Evolutionary conservation across 164 flowering plant genomes (phyloP), one percentile per base, ranked within the genome.

Genomic region (Piper longum): DNA sequence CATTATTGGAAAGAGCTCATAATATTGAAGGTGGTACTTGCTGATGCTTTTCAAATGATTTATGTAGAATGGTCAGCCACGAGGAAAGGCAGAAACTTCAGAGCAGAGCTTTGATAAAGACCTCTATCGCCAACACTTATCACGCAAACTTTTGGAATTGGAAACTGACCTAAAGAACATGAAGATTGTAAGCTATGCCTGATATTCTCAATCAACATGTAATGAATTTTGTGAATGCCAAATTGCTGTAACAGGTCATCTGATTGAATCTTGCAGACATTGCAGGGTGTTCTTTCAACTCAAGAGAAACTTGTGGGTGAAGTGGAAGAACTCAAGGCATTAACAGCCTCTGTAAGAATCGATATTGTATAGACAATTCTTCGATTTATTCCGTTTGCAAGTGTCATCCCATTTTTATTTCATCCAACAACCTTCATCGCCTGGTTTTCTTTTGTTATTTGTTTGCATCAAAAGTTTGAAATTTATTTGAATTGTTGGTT

Each of bases 131-230:
- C 14, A 57, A 13, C 41, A 3, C 1, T 61, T 55, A 16, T 43
- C 43, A 5, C 59, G 72, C 52, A 83, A 81, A 77, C 62, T 78
- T 9, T 63, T 68, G 59, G 71, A 66, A 57, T 59, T 79, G 64
- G 85, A 78, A 74, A 66, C 59, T 18, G 76, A 79, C 61, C 67
- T 78, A 13, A 64, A 70, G 43, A 78, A 79, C 41, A 76, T 74
- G 57, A 83, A 76, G 72, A 48, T 41, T 70, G 86, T 82, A 19
- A 67, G 76, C 63, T 54, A 40, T 43, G 57, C 36, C 36, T 2
- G 36, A 16, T 57, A 56, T 4, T 57, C 41, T 4, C 62, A 41
- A 44, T 75, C n/a, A n/a, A 60, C 16, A 16, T 12, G 62, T 16
- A 13, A 16, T 60, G 3, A 7, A 7, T 16, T 57, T 26, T 2